phyloP scores from a whole-genome alignment of 352 stramenopile genomes.

The Phytophthora foliorum region DNA sequence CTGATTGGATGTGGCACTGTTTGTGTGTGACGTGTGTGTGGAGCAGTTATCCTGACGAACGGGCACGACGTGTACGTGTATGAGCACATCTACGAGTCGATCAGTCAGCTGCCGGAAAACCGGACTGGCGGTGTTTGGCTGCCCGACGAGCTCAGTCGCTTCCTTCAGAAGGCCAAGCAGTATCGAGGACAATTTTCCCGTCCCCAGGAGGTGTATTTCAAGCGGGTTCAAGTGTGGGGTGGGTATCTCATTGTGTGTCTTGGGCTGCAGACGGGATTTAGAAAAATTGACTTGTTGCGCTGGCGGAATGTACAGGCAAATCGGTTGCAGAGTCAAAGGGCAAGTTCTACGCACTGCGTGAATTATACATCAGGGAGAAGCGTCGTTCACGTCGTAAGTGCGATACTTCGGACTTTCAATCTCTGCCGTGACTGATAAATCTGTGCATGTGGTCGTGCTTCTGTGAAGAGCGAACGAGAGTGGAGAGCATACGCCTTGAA shows the following conservation, averaged over 20 bases:
- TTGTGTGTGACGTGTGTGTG: slow-evolving; percentile 1
- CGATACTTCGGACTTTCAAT: not conserved
- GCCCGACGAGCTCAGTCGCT: slow-evolving; percentile 70
- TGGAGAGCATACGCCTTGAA: slow-evolving; percentile 44
- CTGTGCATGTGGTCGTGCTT: slow-evolving; percentile 5
- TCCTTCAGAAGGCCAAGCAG: slow-evolving; percentile 67
- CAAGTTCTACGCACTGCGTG: slow-evolving; percentile 82
- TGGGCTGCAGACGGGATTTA: not conserved
- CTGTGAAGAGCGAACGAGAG: slow-evolving; percentile 29
- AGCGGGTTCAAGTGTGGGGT: slow-evolving; percentile 75
- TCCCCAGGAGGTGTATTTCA: slow-evolving; percentile 69
- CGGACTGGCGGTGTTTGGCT: slow-evolving; percentile 66
- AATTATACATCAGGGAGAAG: slow-evolving; percentile 70
- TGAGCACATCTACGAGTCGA: slow-evolving; percentile 81
- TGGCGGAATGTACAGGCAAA: slow-evolving; percentile 44
- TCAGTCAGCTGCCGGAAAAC: slow-evolving; percentile 67
- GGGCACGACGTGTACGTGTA: slow-evolving; percentile 59
- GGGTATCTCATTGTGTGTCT: not conserved
- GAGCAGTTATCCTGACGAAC: slow-evolving; percentile 41
- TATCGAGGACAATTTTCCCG: slow-evolving; percentile 57
- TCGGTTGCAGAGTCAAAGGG: slow-evolving; percentile 63
- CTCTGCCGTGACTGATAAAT: not conserved
- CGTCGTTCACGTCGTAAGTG: slow-evolving; percentile 32
- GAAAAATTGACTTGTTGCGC: not conserved
- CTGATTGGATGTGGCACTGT: not conserved